Base-by-base conservation (phyloP, 2,329 filamentous ascomycete species). In the Fusarium drepaniforme region DNA sequence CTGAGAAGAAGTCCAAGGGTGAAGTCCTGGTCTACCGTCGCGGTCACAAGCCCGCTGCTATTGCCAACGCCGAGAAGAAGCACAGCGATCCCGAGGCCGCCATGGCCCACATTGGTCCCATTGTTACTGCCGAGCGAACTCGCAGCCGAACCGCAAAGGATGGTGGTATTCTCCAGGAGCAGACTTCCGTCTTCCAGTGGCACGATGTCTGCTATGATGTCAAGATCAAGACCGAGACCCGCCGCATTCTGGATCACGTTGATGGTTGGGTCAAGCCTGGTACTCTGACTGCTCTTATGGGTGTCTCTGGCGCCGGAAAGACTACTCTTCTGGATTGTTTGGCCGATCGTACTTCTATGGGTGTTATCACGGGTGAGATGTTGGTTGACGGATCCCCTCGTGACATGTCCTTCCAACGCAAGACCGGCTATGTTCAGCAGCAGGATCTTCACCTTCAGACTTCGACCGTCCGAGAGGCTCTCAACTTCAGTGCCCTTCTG, bases 221-320 rank as follows among this genome's bases (percentile, higher is more conserved):
- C 82, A 93, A 94, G 82, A 95, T 97, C 84, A 97, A 97, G 86
- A 87, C 87, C 16, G 91, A 96, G 78, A 85, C 88, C 2, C 90
- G 95, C 18, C 91, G 93, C 51, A 93, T 98, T 78, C 86, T 98
- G 69, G 92, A 98, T 78, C 87, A 97, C 72, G 94, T 98, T 15
- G 93, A 97, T 80, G 96, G 96, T 40, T 98, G 94, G 94, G 95
- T 98, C 70, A 97, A 97, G 83, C 96, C 96, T 4, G 96, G 96
- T 70, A 97, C 94, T 18, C 83, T 97, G 64, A 98, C 95, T 15
- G 95, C 94, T 44, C 87, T 97, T 4, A 98, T 98, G 95, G 94
- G 95, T 85, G 94, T 96, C 9, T 95, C 93, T 37, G 95, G 96
- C 76, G 96, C 96, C n/a, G 96, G 96, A 68, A 98, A 98, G 84